Evolutionary conservation across 2,329 filamentous ascomycete species (phyloP).

Genomic region (Fusarium guadeloupense): DNA sequence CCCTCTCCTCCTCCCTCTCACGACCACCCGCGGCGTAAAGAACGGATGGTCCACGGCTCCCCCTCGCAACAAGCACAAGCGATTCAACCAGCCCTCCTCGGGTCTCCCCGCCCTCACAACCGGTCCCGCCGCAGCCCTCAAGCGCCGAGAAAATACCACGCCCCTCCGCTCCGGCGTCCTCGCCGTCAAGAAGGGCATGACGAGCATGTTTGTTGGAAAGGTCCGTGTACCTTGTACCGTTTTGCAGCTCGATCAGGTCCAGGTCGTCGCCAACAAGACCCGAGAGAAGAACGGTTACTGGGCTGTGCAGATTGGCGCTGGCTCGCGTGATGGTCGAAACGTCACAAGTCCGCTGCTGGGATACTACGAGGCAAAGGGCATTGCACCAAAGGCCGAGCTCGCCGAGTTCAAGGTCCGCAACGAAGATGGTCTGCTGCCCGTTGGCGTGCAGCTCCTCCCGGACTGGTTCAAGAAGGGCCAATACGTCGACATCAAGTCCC

Average conservation of each 20-base stretch:
- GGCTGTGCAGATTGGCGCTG: constrained; percentile 89
- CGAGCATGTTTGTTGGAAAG: constrained; percentile 83
- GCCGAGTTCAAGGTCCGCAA: constrained; percentile 87
- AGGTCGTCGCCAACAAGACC: constrained; percentile 90
- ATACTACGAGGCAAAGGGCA: constrained; percentile 83
- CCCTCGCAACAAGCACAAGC: constrained; percentile 61
- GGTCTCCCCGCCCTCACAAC: constrained; percentile 66
- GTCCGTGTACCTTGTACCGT: constrained; percentile 87
- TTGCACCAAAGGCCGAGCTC: constrained; percentile 85
- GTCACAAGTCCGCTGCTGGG: constrained; percentile 85
- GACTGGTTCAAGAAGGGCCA: constrained; percentile 92
- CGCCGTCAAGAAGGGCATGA: constrained; percentile 95
- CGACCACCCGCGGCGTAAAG: constrained; percentile 60
- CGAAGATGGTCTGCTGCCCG: constrained; percentile 74
- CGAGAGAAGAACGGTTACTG: constrained; percentile 85
- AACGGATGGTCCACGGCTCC: constrained; percentile 70
- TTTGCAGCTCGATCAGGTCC: constrained; percentile 89
- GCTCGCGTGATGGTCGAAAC: constrained; percentile 77
- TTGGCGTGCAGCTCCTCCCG: constrained; percentile 81
- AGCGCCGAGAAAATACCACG: constrained; percentile 66
- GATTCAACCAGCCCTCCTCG: constrained; percentile 67
- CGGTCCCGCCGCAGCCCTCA: constrained; percentile 68
- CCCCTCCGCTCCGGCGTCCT: constrained; percentile 81
- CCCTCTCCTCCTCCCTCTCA: constrained; percentile 57
- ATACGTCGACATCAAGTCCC: constrained; percentile 84